phyloP scores from a whole-genome alignment of 176 grass and related monocot genomes.

The Carex littledalei region DNA sequence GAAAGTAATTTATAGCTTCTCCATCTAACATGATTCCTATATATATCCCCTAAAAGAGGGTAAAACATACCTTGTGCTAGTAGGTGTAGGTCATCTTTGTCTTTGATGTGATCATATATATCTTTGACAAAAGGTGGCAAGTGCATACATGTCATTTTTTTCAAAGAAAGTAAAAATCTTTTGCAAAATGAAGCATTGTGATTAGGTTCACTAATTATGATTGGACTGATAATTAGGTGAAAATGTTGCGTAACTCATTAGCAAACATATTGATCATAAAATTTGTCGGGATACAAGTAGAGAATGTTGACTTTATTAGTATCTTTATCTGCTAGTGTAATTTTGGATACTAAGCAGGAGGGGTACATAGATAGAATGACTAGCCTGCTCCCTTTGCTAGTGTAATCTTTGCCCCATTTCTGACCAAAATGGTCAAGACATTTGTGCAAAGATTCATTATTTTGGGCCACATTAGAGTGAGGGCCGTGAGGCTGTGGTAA shows the following conservation, averaged over 20 bases:
- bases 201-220: neutral
- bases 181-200: slow-evolving; percentile 9
- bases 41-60: neutral
- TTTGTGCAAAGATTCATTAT: too few relatives aligned
- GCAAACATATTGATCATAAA: neutral
- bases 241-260: neutral
- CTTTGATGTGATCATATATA: neutral
- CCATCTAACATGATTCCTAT: neutral
- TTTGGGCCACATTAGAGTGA: too few relatives aligned
- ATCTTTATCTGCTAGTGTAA: too few relatives aligned
- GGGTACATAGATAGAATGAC: too few relatives aligned
- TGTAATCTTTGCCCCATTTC: too few relatives aligned
- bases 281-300: neutral
- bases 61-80: neutral
- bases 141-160: neutral
- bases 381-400: too few relatives aligned
- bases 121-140: neutral
- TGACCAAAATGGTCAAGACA: too few relatives aligned
- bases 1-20: neutral
- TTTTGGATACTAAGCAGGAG: too few relatives aligned
- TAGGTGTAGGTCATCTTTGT: neutral
- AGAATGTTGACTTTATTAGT: neutral
- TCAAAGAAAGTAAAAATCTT: slow-evolving; percentile 1
- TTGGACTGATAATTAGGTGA: neutral
- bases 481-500: too few relatives aligned